Conservation (phyloP, 1,139 yeast species). For the Hanseniaspora gamundiae region DNA sequence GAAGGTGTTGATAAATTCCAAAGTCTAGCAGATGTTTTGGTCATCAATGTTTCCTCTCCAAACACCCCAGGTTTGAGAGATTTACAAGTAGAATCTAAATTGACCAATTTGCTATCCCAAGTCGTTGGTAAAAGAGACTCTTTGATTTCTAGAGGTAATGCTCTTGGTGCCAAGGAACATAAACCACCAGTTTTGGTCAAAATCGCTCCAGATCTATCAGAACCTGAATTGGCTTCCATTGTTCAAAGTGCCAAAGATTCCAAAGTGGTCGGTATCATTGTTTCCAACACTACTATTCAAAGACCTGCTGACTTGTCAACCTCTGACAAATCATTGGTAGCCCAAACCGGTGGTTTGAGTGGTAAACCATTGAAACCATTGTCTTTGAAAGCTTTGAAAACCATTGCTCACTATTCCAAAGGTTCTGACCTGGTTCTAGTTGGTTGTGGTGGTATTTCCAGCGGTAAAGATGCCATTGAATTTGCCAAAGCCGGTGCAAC, state of each 20-base stretch:
- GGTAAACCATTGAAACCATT: conserved; percentile 86
- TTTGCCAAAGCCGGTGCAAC: conserved; percentile 92
- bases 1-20: conserved; percentile 76
- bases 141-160: conserved; percentile 30
- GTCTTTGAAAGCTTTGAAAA: conserved; percentile 56
- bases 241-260: conserved; percentile 71
- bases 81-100: conserved; percentile 65
- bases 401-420: conserved; percentile 65
- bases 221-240: conserved; percentile 69
- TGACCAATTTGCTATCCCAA: conserved; percentile 52
- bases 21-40: conserved; percentile 75
- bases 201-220: conserved; percentile 85
- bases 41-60: conserved; percentile 90
- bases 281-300: conserved; percentile 82
- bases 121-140: conserved; percentile 49
- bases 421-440: conserved; percentile 56
- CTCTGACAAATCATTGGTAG: conserved; percentile 29
- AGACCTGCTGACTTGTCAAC: conserved; percentile 54
- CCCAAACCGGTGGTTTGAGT: conserved; percentile 78
- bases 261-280: conserved; percentile 79
- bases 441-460: conserved; percentile 90
- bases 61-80: conserved; percentile 91
- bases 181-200: conserved; percentile 74
- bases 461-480: conserved; percentile 79
- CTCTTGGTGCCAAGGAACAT: conserved; percentile 18